Evolutionary conservation across 257 asterid genomes (phyloP), one percentile per base, ranked within the genome.

Genomic region (Oldenlandia corymbosa): DNA sequence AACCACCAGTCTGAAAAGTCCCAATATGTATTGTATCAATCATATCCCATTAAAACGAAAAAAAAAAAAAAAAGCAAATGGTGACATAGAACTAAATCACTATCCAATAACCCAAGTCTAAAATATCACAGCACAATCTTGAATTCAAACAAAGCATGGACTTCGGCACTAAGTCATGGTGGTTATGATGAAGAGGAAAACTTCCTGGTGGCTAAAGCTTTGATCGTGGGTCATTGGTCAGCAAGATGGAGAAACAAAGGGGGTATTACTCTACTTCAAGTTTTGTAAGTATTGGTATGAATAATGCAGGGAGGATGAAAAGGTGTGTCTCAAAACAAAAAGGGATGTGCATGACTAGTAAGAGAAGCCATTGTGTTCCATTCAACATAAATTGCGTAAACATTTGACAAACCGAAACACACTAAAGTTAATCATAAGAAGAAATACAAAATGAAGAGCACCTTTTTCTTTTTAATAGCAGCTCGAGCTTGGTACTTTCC

Each of bases 1-100:
- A 58, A 62, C 97, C 95, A 74, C 93, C 91, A 20, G 93, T 84
- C 97, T 92, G 82, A n/a, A n/a, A n/a, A n/a, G 30, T 41, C 4
- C 36, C 9, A 14, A 13, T 30, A 11, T 59, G 49, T 10, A 37
- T 4, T 37, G 12, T 39, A 66, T 47, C 41, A 16, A 37, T 42
- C 39, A 24, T n/a, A 50, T 2, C 50, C 50, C 4, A n/a, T n/a
- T n/a, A n/a, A n/a, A 12, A 43, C n/a, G 10, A 10, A 39, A 7
- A 10, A 13, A 39, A 3, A 13, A 39, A 39, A 39, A 10, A 13
- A 6, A 39, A 39, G 12, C 43, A 6, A 39, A 13, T 39, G 10
- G 12, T 39, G 10, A 39, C 10, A 39, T 6, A 13, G 43, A 1
- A 39, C 43, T 6, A 39, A 4, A 39, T 39, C 43, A 5, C 43